Base-by-base conservation (phyloP, 2,329 filamentous ascomycete species). In the Cadophora malorum region DNA sequence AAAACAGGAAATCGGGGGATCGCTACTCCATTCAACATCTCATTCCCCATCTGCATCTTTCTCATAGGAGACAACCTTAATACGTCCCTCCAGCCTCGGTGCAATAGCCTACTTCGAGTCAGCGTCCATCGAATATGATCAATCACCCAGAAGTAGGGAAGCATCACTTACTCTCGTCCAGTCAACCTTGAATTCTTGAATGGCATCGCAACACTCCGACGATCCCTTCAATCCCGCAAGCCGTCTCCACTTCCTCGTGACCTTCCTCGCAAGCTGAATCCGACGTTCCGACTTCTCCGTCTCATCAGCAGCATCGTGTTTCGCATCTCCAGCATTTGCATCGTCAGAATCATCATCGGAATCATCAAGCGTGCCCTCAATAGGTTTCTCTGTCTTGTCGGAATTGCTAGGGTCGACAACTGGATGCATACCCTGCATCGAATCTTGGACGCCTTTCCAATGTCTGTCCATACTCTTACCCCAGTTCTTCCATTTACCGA, bases 181-280 rank as follows among this genome's bases (percentile, higher is more conserved):
- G 41, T 69, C 67, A 23, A 66, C 35, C 5, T 35, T 60, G 21
- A 69, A 69, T 33, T 69, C 67, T n/a, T 53, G 38, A 21, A 66
- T 33, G 6, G 58, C 41, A 49, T 69, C 67, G 47, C 67, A 66
- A 25, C 67, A 69, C 16, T 47, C 63, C 21, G 67, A 65, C 7
- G 62, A 21, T 5, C 67, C 67, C n/a, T 52, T 62, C 45, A 69
- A 47, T 23, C 67, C 64, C 9, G 67, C 67, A 21, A 69, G 31
- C 1, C 67, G 67, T 65, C 67, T 67, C 67, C 67, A 69, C 38
- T 69, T 69, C 64, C 59, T 67, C 21, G 60, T 67, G 7, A 69
- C 67, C 50, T 65, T 67, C 33, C 65, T 67, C 59, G 55, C 64
- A 19, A 69, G 64, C 31, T 69, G 63, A 21, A 67, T 56, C 10